These are phyloP conservation scores for Vitis hybrid DNA, from an alignment of 177 flowering plant species.

Conservation along the genomic window DNA sequence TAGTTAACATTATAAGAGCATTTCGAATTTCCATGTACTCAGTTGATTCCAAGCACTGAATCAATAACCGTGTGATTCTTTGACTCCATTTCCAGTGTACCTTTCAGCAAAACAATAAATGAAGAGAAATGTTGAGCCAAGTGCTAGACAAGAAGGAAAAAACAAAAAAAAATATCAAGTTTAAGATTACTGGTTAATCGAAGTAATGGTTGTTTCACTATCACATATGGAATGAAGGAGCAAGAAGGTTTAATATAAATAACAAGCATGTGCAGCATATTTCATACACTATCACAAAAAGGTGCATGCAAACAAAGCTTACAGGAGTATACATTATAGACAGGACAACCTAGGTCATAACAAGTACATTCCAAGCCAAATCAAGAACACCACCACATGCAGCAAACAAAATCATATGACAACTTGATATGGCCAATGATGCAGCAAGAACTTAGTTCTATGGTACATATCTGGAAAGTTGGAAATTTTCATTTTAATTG, in stretches of 20 bases:
- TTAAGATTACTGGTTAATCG: too few relatives aligned
- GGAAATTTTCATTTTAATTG: too few relatives aligned
- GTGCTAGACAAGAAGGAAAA: background rate
- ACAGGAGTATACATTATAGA: too few relatives aligned
- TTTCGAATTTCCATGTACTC: constrained; percentile 99
- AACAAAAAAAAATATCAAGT: too few relatives aligned
- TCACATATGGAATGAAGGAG: background rate
- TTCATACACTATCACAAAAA: background rate
- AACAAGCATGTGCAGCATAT: background rate
- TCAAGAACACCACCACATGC: too few relatives aligned
- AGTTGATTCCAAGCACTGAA: constrained; percentile 91
- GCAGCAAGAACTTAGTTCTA: too few relatives aligned
- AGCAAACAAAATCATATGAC: too few relatives aligned
- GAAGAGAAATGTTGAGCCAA: constrained; percentile 1
- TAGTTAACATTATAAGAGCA: constrained; percentile 87
- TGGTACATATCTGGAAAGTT: too few relatives aligned
- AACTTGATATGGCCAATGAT: too few relatives aligned
- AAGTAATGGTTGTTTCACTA: background rate
- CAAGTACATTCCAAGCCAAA: too few relatives aligned
- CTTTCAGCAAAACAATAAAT: constrained; percentile 34
- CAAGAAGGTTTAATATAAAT: background rate
- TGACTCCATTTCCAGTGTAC: constrained; percentile 99
- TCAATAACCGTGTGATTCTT: constrained; percentile 78
- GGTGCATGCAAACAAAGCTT: background rate
- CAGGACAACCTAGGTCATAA: too few relatives aligned